Evolutionary conservation across 805 yeast genomes (phyloP), one percentile per base, ranked within the genome.

Genomic region (Metschnikowia santaceciliae): DNA sequence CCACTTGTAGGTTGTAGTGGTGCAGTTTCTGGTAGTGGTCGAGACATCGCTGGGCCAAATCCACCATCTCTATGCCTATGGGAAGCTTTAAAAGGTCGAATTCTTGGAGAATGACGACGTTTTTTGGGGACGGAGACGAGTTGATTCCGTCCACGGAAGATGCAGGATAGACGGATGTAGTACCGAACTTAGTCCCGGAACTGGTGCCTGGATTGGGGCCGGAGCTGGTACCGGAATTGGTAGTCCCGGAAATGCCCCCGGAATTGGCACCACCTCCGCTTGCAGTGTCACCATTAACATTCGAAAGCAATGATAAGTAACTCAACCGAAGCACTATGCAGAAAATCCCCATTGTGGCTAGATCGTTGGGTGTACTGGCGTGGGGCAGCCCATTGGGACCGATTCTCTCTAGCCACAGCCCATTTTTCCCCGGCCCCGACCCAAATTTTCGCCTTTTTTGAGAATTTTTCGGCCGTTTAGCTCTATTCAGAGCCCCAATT

Each of bases 1-100:
- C 39, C 20, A 54, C 51, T 14, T 37, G 39, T 4, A 58, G 42
- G 23, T 42, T 46, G 36, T 53, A 47, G 20, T 49, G 47, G 40
- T 46, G 54, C 33, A 42, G 34, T n/a, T 50, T 36, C 15, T 57
- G 58, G 46, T 50, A 52, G 34, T 51, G 49, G 41, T 52, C 53
- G 19, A 58, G 48, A 47, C 62, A 58, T 13, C 35, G 40, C 15
- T 54, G 53, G 10, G 62, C 59, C 32, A 46, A 55, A 26, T 55
- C 61, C 10, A 55, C 47, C 40, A 42, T 53, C 46, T 58, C 62
- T 11, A 54, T 48, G n/a, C 62, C 62, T 15, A 58, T 51, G 15
- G 61, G 58, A n/a, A 47, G 32, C 15, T 36, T 42, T 11, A 51
- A 45, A 35, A 49, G 34, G 20, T 50, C 47, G 20, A 34, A 44